Conservation (phyloP, 2,329 filamentous ascomycete species). For the Didymellaceae sp. region DNA sequence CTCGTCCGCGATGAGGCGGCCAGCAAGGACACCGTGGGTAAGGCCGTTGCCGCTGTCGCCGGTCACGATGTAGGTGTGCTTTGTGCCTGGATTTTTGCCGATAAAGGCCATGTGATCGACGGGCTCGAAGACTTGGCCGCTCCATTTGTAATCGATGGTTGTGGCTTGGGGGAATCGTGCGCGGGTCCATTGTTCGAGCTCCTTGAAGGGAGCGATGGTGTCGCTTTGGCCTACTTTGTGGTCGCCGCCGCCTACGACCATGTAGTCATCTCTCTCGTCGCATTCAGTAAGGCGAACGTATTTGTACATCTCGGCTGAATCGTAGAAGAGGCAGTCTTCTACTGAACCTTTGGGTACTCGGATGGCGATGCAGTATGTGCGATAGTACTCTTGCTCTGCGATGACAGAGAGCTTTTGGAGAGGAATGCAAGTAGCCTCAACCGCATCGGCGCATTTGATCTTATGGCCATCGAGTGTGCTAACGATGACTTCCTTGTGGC, state of each 20-base stretch:
- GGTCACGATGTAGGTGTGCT: constrained; percentile 61
- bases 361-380: constrained; percentile 65
- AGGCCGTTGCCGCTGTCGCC: constrained; percentile 65
- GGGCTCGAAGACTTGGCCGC: constrained; percentile 64
- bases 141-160: constrained; percentile 63
- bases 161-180: constrained; percentile 60
- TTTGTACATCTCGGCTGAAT: constrained; percentile 62
- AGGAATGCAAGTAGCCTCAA: constrained; percentile 63
- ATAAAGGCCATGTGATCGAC: constrained; percentile 64
- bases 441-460: constrained; percentile 56
- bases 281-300: constrained; percentile 62
- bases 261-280: constrained; percentile 61
- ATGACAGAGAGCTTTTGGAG: constrained; percentile 63
- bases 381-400: constrained; percentile 60
- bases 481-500: constrained; percentile 56
- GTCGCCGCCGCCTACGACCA: constrained; percentile 64
- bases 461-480: constrained; percentile 56
- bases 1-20: constrained; percentile 60
- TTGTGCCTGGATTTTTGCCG: constrained; percentile 60
- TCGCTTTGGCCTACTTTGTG: constrained; percentile 65
- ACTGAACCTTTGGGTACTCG: constrained; percentile 59
- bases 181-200: constrained; percentile 61
- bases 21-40: constrained; percentile 62
- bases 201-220: constrained; percentile 54
- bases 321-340: constrained; percentile 63